phyloP scores from a whole-genome alignment of 345 rosid genomes.

The Bretschneidera sinensis region DNA sequence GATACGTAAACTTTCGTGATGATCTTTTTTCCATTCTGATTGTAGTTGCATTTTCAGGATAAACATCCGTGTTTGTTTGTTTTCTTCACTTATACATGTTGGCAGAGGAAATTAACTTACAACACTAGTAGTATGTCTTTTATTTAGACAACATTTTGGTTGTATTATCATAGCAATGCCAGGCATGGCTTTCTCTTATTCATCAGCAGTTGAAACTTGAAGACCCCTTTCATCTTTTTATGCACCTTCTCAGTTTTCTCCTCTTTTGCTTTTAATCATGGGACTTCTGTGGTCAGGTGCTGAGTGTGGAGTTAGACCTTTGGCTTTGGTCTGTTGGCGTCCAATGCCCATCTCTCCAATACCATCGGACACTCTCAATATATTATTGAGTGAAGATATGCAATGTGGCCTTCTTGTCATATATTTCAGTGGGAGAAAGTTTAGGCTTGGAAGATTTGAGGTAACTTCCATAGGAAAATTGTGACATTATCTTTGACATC shows the following conservation, averaged over 20 bases:
- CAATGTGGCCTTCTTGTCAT: neutral
- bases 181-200: neutral
- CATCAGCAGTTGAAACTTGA: neutral
- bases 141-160: too few species aligned
- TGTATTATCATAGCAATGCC: too few species aligned
- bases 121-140: too few species aligned
- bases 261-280: slow-evolving; percentile 1
- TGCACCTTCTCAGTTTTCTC: neutral
- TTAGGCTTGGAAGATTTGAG: neutral
- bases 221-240: neutral
- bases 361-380: too few species aligned
- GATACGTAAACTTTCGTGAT: too few species aligned
- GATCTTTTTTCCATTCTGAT: too few species aligned
- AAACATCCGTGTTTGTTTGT: too few species aligned
- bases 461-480: neutral
- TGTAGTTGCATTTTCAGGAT: too few species aligned
- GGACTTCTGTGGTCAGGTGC: slow-evolving; percentile 40
- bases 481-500: neutral
- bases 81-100: too few species aligned
- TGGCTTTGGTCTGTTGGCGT: slow-evolving; percentile 84
- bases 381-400: slow-evolving; percentile 40
- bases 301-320: slow-evolving; percentile 72
- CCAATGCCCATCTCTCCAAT: slow-evolving; percentile 43
- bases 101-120: too few species aligned
- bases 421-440: neutral